These are phyloP conservation scores for Trypanosoma grayi DNA, from an alignment of 208 protist species.

Conservation along the genomic window DNA sequence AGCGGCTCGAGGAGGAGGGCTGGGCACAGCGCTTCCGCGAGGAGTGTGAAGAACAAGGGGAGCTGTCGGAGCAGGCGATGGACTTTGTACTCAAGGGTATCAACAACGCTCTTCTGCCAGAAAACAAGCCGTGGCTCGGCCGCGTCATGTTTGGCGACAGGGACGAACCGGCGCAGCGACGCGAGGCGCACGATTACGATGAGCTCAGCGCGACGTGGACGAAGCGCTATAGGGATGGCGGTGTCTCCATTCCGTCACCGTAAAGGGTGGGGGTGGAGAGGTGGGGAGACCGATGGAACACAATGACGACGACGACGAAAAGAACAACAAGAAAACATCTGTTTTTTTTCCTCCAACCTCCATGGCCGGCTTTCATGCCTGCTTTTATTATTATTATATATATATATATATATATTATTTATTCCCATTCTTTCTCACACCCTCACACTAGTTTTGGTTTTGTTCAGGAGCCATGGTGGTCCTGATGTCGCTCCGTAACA, in stretches of 20 bases:
- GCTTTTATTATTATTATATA: too few species aligned
- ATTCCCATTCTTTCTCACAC: slow-evolving; percentile 7
- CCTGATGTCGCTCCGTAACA: neutral
- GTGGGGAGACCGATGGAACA: too few species aligned
- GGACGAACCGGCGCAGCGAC: slow-evolving; percentile 42
- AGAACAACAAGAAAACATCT: too few species aligned
- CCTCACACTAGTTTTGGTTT: neutral
- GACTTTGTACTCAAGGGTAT: slow-evolving; percentile 86
- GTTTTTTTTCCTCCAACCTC: too few species aligned
- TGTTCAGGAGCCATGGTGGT: slow-evolving; percentile 6
- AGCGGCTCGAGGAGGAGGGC: slow-evolving; percentile 87
- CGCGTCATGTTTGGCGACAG: slow-evolving; percentile 85
- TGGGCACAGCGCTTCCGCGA: slow-evolving; percentile 81
- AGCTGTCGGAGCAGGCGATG: slow-evolving; percentile 75
- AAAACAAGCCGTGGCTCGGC: slow-evolving; percentile 91
- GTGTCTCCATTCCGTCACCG: neutral
- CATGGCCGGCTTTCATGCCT: too few species aligned
- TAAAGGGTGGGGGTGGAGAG: too few species aligned
- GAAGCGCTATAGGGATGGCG: slow-evolving; percentile 61
- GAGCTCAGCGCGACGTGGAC: slow-evolving; percentile 69
- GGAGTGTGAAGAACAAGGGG: slow-evolving; percentile 39
- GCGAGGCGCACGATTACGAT: slow-evolving; percentile 51
- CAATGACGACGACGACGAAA: too few species aligned
- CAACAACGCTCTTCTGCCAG: slow-evolving; percentile 78
- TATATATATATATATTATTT: slow-evolving; percentile 4